phyloP scores from a whole-genome alignment of 2,329 filamentous ascomycete genomes.

The Aspergillus aculeatinus region DNA sequence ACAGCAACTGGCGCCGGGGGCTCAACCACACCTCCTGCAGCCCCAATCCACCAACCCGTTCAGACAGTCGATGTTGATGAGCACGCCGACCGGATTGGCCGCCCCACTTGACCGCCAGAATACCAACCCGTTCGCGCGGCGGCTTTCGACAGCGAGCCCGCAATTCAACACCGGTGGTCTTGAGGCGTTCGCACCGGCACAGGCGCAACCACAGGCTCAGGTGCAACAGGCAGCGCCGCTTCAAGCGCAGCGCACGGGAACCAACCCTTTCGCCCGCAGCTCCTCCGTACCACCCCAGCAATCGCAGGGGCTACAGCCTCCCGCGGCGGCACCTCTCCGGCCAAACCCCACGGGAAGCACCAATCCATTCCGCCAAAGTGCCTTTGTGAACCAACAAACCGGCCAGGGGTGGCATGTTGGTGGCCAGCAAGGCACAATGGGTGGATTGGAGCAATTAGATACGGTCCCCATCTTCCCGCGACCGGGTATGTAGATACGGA shows the following conservation, averaged over 20 bases:
- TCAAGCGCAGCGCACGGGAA: constrained; percentile 61
- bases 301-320: constrained; percentile 36
- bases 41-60: constrained; percentile 82
- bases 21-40: constrained; percentile 30
- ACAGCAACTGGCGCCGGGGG: constrained; percentile 30
- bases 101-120: constrained; percentile 60
- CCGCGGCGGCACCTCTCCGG: constrained; percentile 52
- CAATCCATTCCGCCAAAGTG: constrained; percentile 90
- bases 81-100: constrained; percentile 51
- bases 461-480: constrained; percentile 85
- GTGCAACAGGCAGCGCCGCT: constrained; percentile 34
- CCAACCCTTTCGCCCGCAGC: constrained; percentile 68
- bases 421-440: constrained; percentile 71
- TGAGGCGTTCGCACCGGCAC: constrained; percentile 23
- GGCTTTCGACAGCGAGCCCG: constrained; percentile 36
- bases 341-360: constrained; percentile 83
- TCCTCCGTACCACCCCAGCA: constrained; percentile 42
- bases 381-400: constrained; percentile 84
- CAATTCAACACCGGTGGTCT: constrained; percentile 26
- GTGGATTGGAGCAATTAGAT: constrained; percentile 69
- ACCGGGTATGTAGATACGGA: constrained; percentile 52
- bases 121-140: constrained; percentile 85
- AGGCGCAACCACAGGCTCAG: constrained; percentile 26
- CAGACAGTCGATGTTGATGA: constrained; percentile 76
- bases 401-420: constrained; percentile 85